Evolutionary conservation across 208 protist species (phyloP), one percentile per base, ranked within the genome.

Genomic region (Leishmania gerbilli): DNA sequence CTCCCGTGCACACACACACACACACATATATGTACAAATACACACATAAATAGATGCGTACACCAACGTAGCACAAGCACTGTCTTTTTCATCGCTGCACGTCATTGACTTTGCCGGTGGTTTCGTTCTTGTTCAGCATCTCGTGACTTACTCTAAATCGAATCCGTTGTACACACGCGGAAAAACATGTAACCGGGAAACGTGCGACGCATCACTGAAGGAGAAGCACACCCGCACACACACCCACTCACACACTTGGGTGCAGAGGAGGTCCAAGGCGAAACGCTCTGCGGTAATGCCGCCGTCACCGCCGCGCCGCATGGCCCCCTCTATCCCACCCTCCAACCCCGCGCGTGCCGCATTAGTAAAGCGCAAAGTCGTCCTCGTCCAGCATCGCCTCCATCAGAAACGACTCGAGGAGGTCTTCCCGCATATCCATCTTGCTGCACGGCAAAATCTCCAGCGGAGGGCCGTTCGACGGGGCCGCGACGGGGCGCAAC

Each of bases 351-450:
- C 27, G 9, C 34, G 68, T 42, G 40, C 9, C 1, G 27, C 51
- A 5, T 76, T 65, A 87, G 24, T 40, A 78, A 42, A 83, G 60
- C 53, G 65, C 55, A 51, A 90, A 90, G 74, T 91, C 88, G 62
- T 89, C 87, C 31, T 91, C 89, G 8, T 86, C 76, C 7, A 95
- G 79, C 47, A 79, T 60, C 17, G 82, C 84, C 4, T 90, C 89
- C 79, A 90, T 88, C 47, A 96, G 80, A 58, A 88, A 91, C 8
- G 79, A 79, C 56, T 93, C 88, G 3, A 96, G 79, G 34, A 92
- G 67, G 67, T 91, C 88, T 74, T 89, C 88, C 27, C 86, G 86
- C 71, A 93, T 84, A 55, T 93, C 90, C n/a, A 81, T 74, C 15
- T 85, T 89, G 69, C 88, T 93, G 27, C 84, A 84, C 3, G 93